These are phyloP conservation scores for Penicillium tannophilum DNA, from an alignment of 495 filamentous ascomycete genomes.

Conservation along the genomic window DNA sequence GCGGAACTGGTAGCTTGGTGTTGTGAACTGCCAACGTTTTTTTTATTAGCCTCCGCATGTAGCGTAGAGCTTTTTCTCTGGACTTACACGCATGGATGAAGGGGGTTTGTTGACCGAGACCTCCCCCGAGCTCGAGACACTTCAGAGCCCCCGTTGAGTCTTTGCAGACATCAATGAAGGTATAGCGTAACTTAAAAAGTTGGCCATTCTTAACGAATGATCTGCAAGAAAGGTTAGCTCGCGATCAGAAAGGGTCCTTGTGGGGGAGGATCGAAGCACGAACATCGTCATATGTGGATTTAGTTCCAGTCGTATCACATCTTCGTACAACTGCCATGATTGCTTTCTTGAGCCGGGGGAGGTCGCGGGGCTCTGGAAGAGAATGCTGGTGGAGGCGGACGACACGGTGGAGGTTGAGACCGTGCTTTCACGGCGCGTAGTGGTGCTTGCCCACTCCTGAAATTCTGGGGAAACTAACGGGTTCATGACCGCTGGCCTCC, in stretches of 20 bases:
- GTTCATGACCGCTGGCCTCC: conserved; percentile 28
- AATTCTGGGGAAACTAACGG: conserved; percentile 26
- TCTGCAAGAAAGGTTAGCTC: conserved; percentile 19
- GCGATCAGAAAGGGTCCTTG: not conserved
- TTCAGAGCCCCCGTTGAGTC: conserved; percentile 41
- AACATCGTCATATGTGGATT: conserved; percentile 46
- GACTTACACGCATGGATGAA: conserved; percentile 48
- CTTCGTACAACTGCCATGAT: conserved; percentile 39
- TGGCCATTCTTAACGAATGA: conserved; percentile 44
- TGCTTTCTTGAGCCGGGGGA: conserved; percentile 39
- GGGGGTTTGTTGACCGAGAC: conserved; percentile 40
- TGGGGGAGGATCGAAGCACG: conserved; percentile 8
- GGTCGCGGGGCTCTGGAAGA: conserved; percentile 36
- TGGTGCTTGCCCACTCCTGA: conserved; percentile 41
- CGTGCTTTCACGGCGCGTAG: conserved; percentile 38
- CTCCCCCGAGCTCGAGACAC: conserved; percentile 44
- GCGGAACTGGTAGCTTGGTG: conserved; percentile 46
- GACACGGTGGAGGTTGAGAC: conserved; percentile 44
- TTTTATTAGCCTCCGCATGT: not conserved
- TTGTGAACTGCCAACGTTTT: conserved; percentile 33
- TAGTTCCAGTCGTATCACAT: conserved; percentile 40
- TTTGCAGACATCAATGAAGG: conserved; percentile 46
- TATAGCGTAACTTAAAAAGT: conserved; percentile 48
- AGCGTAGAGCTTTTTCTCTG: not conserved
- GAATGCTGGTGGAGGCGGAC: conserved; percentile 39